Conservation (phyloP, 1,139 yeast genomes). For the Suhomyces chickasaworum region DNA sequence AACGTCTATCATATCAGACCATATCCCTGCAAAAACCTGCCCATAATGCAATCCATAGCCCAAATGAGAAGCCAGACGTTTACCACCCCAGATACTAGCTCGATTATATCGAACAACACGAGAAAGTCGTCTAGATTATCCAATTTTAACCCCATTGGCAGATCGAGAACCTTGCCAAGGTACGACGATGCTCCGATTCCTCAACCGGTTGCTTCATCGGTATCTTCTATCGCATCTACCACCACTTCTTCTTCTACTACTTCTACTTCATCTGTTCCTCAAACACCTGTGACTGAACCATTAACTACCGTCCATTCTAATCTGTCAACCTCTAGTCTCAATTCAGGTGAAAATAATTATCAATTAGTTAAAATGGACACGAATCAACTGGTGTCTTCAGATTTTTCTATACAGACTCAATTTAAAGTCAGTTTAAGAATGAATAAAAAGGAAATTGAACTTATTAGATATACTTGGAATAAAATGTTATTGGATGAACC, state of each 20-base stretch:
- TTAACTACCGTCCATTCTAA: slow-evolving; percentile 5
- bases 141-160: slow-evolving; percentile 17
- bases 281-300: slow-evolving; percentile 1
- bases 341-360: slow-evolving; percentile 22
- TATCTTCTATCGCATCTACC: not conserved
- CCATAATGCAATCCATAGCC: slow-evolving; percentile 19
- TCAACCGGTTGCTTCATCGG: not conserved
- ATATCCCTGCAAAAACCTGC: slow-evolving; percentile 3
- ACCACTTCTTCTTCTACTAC: slow-evolving; percentile 1
- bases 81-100: slow-evolving; percentile 10
- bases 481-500: slow-evolving; percentile 45
- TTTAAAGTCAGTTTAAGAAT: slow-evolving; percentile 34
- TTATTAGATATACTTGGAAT: slow-evolving; percentile 48
- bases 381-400: slow-evolving; percentile 45
- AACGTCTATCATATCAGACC: slow-evolving; percentile 2
- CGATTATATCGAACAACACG: slow-evolving; percentile 12
- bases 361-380: slow-evolving; percentile 49
- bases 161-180: slow-evolving; percentile 16
- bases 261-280: slow-evolving; percentile 3
- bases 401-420: slow-evolving; percentile 27
- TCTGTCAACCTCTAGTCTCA: slow-evolving; percentile 14
- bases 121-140: slow-evolving; percentile 17
- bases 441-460: slow-evolving; percentile 38
- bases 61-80: slow-evolving; percentile 19
- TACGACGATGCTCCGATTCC: slow-evolving; percentile 6